Evolutionary conservation across 1,139 yeast genomes (phyloP).

Genomic region (Yamadazyma taylorii): DNA sequence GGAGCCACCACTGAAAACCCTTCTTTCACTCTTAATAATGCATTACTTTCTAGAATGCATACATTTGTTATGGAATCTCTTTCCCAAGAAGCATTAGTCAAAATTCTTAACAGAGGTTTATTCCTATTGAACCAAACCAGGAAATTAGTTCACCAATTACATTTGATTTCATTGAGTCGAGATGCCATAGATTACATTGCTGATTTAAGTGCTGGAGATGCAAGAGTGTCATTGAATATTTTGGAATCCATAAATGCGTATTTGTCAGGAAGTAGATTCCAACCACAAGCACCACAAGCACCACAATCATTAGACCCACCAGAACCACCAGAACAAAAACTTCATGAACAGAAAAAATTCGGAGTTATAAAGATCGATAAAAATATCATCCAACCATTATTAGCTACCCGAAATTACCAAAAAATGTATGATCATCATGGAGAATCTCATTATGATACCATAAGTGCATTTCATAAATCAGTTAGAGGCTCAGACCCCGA

Average conservation of each 20-base stretch:
- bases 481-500: slow-evolving; percentile 86
- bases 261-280: slow-evolving; percentile 35
- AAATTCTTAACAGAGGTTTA: slow-evolving; percentile 63
- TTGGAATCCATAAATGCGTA: slow-evolving; percentile 55
- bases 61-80: slow-evolving; percentile 79
- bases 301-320: no score
- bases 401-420: slow-evolving; percentile 45
- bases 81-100: slow-evolving; percentile 50
- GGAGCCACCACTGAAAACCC: slow-evolving; percentile 99
- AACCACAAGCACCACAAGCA: slow-evolving; percentile 18
- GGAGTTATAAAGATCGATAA: slow-evolving; percentile 34
- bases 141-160: slow-evolving; percentile 36
- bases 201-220: slow-evolving; percentile 84
- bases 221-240: slow-evolving; percentile 76
- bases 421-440: slow-evolving; percentile 83
- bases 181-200: slow-evolving; percentile 72
- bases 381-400: slow-evolving; percentile 39
- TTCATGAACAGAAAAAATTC: slow-evolving; percentile 18
- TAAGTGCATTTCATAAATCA: slow-evolving; percentile 91
- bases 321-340: slow-evolving; percentile 22
- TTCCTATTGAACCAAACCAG: slow-evolving; percentile 60
- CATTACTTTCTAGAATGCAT: slow-evolving; percentile 83
- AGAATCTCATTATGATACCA: slow-evolving; percentile 91
- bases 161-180: slow-evolving; percentile 50
- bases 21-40: slow-evolving; percentile 85